These are phyloP conservation scores for Shiraia sp. DNA, from an alignment of 2,329 filamentous ascomycete species.

Conservation along the genomic window DNA sequence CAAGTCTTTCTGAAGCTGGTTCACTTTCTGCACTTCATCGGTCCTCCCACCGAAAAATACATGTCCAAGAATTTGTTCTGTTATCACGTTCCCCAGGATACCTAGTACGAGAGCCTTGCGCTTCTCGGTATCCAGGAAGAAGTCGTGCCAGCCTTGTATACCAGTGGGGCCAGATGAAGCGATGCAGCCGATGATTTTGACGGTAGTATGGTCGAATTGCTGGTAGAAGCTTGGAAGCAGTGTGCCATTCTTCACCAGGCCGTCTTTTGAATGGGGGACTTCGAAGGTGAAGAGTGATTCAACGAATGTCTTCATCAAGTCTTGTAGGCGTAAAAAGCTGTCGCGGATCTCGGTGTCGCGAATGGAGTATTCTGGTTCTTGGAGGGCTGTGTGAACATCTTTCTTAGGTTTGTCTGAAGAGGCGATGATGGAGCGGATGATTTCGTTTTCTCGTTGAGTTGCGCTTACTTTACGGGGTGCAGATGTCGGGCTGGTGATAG, in stretches of 20 bases:
- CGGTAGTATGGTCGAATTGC: constrained; percentile 16
- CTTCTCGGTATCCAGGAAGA: constrained; percentile 25
- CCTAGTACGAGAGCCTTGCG: constrained; percentile 26
- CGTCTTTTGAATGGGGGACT: too few species aligned
- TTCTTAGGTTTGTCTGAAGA: too few species aligned
- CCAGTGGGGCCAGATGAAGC: constrained; percentile 29
- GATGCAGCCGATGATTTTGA: constrained; percentile 28
- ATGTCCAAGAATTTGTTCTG: constrained; percentile 35
- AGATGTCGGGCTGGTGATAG: too few species aligned
- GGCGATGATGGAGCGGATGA: too few species aligned
- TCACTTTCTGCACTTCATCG: constrained; percentile 7
- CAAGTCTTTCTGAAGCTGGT: constrained; percentile 10
- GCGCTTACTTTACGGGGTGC: too few species aligned
- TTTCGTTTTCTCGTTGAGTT: too few species aligned
- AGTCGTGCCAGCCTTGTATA: constrained; percentile 23
- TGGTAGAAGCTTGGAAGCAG: constrained; percentile 4
- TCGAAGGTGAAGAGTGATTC: constrained; percentile 10
- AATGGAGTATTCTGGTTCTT: constrained; percentile 29
- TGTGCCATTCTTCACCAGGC: neutral
- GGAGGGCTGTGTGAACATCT: too few species aligned
- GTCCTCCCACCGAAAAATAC: constrained; percentile 25
- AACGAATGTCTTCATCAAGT: constrained; percentile 20
- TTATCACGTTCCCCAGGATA: constrained; percentile 35
- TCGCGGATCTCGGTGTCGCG: constrained; percentile 34
- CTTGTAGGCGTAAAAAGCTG: constrained; percentile 16